Evolutionary conservation across 2,329 filamentous ascomycete genomes (phyloP).

Genomic region (Elsinoe ampelina): DNA sequence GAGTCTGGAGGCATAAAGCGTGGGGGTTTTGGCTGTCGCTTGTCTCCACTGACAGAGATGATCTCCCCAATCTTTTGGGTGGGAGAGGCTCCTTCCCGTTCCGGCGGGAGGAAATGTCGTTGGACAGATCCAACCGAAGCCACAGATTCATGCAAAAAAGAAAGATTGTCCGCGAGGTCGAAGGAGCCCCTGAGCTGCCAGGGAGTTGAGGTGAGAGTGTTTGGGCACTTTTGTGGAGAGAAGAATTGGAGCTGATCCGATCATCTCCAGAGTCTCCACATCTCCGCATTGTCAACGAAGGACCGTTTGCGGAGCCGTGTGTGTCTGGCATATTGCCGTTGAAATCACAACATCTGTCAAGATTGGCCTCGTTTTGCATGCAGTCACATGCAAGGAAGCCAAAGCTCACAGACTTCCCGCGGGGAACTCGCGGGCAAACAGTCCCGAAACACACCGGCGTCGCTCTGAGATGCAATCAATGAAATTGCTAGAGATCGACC

Average conservation of each 20-base stretch:
- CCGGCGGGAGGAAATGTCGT: neutral
- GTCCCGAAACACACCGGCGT: constrained; percentile 9
- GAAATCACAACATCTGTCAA: neutral
- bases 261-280: constrained; percentile 1
- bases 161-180: neutral
- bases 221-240: neutral
- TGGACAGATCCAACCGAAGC: neutral
- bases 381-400: neutral
- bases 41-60: neutral
- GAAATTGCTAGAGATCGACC: neutral
- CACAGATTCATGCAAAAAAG: neutral
- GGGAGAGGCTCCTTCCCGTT: neutral
- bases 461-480: neutral
- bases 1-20: neutral
- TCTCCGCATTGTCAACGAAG: constrained; percentile 6
- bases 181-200: neutral
- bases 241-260: neutral
- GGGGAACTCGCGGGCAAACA: neutral
- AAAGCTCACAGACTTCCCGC: neutral
- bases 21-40: neutral
- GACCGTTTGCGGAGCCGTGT: constrained; percentile 10
- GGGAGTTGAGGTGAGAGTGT: too few species aligned
- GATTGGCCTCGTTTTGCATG: neutral
- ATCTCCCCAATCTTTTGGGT: neutral
- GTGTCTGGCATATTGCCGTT: constrained; percentile 11